Conservation (phyloP, 2,329 filamentous ascomycete genomes). For the Alternaria sp. region DNA sequence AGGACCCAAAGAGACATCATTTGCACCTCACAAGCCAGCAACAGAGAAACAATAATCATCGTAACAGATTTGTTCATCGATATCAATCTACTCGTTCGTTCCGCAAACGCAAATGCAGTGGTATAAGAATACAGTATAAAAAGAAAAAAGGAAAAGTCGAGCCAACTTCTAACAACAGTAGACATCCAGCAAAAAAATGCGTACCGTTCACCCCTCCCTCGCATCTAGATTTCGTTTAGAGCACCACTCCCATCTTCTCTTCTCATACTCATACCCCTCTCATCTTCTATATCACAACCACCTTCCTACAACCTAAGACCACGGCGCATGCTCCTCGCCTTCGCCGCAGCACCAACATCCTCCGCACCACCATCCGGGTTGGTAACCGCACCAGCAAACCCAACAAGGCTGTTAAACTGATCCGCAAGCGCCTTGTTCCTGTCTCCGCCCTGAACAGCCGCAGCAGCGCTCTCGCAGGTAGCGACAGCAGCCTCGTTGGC, state of each 20-base stretch:
- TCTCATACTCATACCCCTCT: not conserved
- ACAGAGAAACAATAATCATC: not conserved
- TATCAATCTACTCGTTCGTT: not conserved
- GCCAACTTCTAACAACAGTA: not conserved
- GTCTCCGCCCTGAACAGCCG: constrained; percentile 56
- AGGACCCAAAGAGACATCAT: not conserved
- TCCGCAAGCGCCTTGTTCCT: constrained; percentile 51
- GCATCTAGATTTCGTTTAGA: not conserved
- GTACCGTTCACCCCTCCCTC: not conserved
- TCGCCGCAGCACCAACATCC: constrained; percentile 25
- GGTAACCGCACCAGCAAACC: constrained; percentile 45
- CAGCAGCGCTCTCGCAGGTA: constrained; percentile 61
- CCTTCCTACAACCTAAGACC: constrained; percentile 20
- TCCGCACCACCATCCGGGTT: constrained; percentile 40
- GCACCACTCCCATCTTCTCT: not conserved
- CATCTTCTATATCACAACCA: not conserved
- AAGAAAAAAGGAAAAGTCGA: not conserved
- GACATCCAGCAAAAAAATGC: not conserved
- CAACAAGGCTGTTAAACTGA: constrained; percentile 49
- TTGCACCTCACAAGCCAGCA: not conserved
- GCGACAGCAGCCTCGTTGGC: constrained; percentile 66
- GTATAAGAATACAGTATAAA: constrained; percentile 1
- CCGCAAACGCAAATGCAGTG: not conserved
- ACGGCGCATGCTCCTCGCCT: constrained; percentile 28
- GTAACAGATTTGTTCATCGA: not conserved